These are phyloP conservation scores for Citrus unshiu DNA, from an alignment of 345 rosid species.

Conservation along the genomic window DNA sequence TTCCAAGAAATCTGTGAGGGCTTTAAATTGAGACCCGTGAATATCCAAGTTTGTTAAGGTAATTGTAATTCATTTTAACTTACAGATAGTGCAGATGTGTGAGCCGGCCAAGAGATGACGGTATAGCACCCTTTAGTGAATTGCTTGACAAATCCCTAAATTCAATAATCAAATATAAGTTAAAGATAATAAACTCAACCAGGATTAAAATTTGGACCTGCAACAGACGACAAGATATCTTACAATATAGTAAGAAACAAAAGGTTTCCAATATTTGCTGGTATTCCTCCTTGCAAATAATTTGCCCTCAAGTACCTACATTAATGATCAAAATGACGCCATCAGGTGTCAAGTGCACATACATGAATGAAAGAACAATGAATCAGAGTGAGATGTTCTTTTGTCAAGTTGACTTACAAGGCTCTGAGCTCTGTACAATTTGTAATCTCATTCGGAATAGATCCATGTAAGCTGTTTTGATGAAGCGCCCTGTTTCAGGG, in stretches of 20 bases:
- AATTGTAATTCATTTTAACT: slow-evolving; percentile 23
- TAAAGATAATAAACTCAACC: background rate
- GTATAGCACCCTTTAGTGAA: slow-evolving; percentile 78
- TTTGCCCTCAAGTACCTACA: slow-evolving; percentile 84
- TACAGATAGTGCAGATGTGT: slow-evolving; percentile 64
- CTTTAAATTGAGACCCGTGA: background rate
- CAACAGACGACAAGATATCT: slow-evolving; percentile 11
- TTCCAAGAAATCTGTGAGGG: background rate
- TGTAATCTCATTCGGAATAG: slow-evolving; percentile 73
- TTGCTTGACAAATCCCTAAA: slow-evolving; percentile 96
- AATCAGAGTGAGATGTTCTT: background rate
- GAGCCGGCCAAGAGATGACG: slow-evolving; percentile 75
- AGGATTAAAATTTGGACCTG: background rate
- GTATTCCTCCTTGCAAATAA: slow-evolving; percentile 91
- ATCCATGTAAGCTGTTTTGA: slow-evolving; percentile 82
- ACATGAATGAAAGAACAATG: background rate
- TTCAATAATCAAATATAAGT: background rate
- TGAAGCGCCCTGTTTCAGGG: slow-evolving; percentile 69
- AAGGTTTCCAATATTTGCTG: slow-evolving; percentile 77
- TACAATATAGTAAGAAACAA: slow-evolving; percentile 74
- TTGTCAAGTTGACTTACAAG: slow-evolving; percentile 50
- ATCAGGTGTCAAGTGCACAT: background rate
- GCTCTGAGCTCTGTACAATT: slow-evolving; percentile 85
- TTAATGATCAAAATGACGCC: slow-evolving; percentile 3
- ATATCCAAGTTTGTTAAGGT: background rate